Conservation (phyloP, 345 rosid genomes). For the Populus pruinosa region DNA sequence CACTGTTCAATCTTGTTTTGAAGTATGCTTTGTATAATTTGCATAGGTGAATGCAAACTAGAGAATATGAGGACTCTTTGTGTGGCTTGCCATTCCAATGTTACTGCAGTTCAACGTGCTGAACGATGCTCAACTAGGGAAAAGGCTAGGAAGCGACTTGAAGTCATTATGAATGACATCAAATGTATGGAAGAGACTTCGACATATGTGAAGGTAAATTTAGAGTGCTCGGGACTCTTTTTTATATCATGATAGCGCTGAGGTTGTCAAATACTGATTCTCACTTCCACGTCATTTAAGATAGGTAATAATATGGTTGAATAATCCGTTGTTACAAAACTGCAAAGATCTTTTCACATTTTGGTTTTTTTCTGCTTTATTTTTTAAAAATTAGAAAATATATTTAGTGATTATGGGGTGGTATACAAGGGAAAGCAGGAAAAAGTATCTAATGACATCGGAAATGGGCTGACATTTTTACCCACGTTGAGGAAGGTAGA, state of each 20-base stretch:
- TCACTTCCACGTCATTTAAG: too few relatives aligned
- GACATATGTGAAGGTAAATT: conserved; percentile 32
- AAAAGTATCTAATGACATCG: too few relatives aligned
- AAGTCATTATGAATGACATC: conserved; percentile 40
- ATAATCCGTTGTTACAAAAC: too few relatives aligned
- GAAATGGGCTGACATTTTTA: too few relatives aligned
- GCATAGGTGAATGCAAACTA: conserved; percentile 76
- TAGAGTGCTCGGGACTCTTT: not conserved
- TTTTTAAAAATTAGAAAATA: too few relatives aligned
- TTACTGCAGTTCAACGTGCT: conserved; percentile 64
- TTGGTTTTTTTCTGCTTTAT: too few relatives aligned
- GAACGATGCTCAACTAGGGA: conserved; percentile 53
- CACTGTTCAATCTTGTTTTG: not conserved
- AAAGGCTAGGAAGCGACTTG: conserved; percentile 63
- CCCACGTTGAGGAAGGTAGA: too few relatives aligned
- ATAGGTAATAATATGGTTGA: too few relatives aligned
- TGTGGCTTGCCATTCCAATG: conserved; percentile 81
- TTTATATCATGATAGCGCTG: not conserved
- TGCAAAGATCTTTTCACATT: too few relatives aligned
- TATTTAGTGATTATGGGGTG: too few relatives aligned
- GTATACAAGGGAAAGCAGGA: too few relatives aligned
- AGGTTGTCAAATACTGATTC: not conserved
- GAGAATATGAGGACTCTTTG: conserved; percentile 96
- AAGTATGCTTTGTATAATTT: conserved; percentile 8
- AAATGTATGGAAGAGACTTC: conserved; percentile 25